Base-by-base conservation (phyloP, 23 red algal genomes). In the Pyropia haitanensis region DNA sequence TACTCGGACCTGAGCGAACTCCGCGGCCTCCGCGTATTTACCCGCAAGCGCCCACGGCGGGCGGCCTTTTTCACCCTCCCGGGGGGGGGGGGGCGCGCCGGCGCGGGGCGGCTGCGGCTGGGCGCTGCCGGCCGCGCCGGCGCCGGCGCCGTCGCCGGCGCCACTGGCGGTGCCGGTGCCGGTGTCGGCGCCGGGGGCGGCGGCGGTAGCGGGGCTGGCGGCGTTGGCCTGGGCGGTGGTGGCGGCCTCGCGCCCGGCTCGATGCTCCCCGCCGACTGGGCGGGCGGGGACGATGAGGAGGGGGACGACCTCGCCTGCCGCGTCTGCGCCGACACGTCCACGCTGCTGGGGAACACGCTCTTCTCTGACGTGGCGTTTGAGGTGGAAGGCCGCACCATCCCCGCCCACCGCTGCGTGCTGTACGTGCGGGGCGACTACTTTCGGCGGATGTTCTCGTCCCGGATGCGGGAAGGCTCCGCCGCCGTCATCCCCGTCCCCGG, bases 341-440 rank as follows among this genome's bases (percentile, higher is more conserved):
- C 25, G 10, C 63, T 93, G 21, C 44, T 84, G 33, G 61, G 74
- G 32, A 85, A 79, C 25, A 32, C 61, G 6, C 72, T 86, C 20
- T 95, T 95, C 56, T 79, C 80, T 15, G 90, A 95, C 64, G 77
- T 95, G 0, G 66, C 65, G 18, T 87, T 95, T 51, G 32, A 62
- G 8, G 81, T 95, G 5, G 90, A 87, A 51, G 90, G 90, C 23
- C 49, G 61, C 20, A 69, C 29, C 12, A 87, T 95, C 28, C 71
- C 69, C 49, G 90, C 90, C 18, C 90, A 95, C 62, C 76, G 81
- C 28, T 72, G 60, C 48, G 81, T 95, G 51, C 56, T 95, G 13
- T 87, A 88, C 56, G 70, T 86, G 24, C 72, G 80, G 6, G 76
- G 71, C 7, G 76, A 87, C 48, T 98, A 98, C 55, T 98, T 98